phyloP scores from a whole-genome alignment of 768 basidiomycete species.

The Boletus pseudo-olivaceus region DNA sequence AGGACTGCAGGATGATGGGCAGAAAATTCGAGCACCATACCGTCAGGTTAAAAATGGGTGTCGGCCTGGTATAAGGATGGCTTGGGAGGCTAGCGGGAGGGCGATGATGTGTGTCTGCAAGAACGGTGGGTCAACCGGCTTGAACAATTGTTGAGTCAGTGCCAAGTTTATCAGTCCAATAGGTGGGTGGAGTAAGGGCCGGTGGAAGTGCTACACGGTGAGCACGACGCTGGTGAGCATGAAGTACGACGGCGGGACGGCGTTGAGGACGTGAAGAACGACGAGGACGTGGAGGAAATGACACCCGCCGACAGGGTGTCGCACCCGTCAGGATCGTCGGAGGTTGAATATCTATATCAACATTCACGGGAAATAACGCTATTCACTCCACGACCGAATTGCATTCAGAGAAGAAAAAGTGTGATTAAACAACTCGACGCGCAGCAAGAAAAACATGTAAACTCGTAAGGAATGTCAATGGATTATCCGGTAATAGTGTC shows the following conservation, averaged over 20 bases:
- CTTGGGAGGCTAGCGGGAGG: slow-evolving; percentile 1
- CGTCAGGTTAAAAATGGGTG: slow-evolving; percentile 1
- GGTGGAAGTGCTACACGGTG: slow-evolving; percentile 8
- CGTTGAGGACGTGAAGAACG: slow-evolving; percentile 6
- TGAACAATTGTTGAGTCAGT: slow-evolving; percentile 10
- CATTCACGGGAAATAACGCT: neutral
- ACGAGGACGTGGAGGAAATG: slow-evolving; percentile 9
- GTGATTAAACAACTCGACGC: slow-evolving; percentile 23
- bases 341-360: slow-evolving; percentile 23
- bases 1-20: slow-evolving; percentile 26
- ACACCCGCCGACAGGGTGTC: slow-evolving; percentile 4
- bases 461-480: slow-evolving; percentile 35
- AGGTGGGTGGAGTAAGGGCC: neutral
- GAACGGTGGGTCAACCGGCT: slow-evolving; percentile 5
- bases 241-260: slow-evolving; percentile 3
- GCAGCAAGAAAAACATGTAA: slow-evolving; percentile 30
- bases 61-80: neutral
- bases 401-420: slow-evolving; percentile 7
- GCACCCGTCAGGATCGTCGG: slow-evolving; percentile 21
- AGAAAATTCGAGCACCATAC: slow-evolving; percentile 31
- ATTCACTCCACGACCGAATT: slow-evolving; percentile 8
- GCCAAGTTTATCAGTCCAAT: slow-evolving; percentile 16
- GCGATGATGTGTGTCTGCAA: neutral
- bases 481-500: slow-evolving; percentile 36
- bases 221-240: slow-evolving; percentile 9